Base-by-base conservation (phyloP, 495 filamentous ascomycete species). In the Aspergillus incahuasiensis region DNA sequence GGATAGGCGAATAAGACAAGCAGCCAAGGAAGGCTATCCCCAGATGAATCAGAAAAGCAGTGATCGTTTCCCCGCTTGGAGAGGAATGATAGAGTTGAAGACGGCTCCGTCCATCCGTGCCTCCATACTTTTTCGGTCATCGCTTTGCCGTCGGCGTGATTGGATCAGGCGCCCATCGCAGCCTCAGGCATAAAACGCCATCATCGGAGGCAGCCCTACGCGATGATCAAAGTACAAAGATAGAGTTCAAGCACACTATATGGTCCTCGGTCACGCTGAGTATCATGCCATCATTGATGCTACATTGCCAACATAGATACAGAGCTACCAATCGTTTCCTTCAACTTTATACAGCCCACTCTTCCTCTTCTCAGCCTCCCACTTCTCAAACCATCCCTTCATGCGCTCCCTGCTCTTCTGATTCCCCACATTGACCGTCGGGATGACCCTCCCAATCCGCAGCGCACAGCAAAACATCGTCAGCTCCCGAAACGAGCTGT, bases 401-500 rank as follows among this genome's bases (percentile, higher is more conserved):
- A 98, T 98, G 68, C 79, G 79, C 69, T 86, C 84, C 47, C 94
- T 78, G 35, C 73, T 76, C 68, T 82, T 86, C 56, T 76, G 76
- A 60, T 70, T 85, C 16, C 90, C 91, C 13, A 96, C 88, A 70
- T 97, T 97, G 0, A 98, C 94, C 5, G 94, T 98, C 2, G 94
- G 94, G 16, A 98, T 86, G 3, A 98, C 80, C 70, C 84, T 86
- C 48, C 91, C 91, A 54, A 97, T 92, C 46, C 89, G 72, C 69
- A 98, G 67, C 50, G 84, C 84, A 72, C 92, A 94, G 58, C 90
- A 85, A 63, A 98, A 97, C 82, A 96, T 85, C 2, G 90, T 91
- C 67, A 98, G 69, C 77, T 98, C 94, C 19, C 94, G 75, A 64
- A 98, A 98, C 41, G 86, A 90, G 68, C 88, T 92, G 62, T 98